Evolutionary conservation across 129 eudicot genomes (phyloP).

Genomic region (Chrysanthemum makinoi): DNA sequence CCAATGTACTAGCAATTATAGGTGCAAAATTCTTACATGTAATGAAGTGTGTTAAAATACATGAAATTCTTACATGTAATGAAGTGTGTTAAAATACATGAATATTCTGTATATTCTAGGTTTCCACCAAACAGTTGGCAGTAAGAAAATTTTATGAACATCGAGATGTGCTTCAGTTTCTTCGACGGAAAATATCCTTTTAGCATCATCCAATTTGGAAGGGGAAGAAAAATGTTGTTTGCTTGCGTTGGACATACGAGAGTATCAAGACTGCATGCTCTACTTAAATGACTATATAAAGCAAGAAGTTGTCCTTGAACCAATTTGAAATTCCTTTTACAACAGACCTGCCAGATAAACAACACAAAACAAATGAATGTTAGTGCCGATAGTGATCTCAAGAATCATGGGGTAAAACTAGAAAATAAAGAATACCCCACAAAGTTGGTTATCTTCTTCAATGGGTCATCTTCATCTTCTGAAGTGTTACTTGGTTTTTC

Average conservation of each 20-base stretch:
- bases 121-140: slow-evolving; percentile 25
- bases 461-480: slow-evolving; percentile 58
- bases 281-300: neutral
- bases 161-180: slow-evolving; percentile 18
- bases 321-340: slow-evolving; percentile 85
- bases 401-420: neutral
- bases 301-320: slow-evolving; percentile 80
- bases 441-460: slow-evolving; percentile 61
- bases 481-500: slow-evolving; percentile 51
- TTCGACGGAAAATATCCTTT: slow-evolving; percentile 18
- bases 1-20: too few species aligned
- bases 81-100: too few species aligned
- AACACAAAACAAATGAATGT: neutral
- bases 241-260: slow-evolving; percentile 6
- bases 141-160: slow-evolving; percentile 22
- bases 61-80: neutral
- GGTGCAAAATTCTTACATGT: slow-evolving; percentile 22
- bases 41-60: slow-evolving; percentile 16
- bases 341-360: slow-evolving; percentile 56
- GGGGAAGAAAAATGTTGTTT: slow-evolving; percentile 17
- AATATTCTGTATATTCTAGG: neutral
- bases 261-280: slow-evolving; percentile 6
- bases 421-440: slow-evolving; percentile 61
- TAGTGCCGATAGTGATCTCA: neutral
- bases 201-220: neutral